Evolutionary conservation across 1,139 yeast genomes (phyloP).

Genomic region (Nakaseomyces kungkrabaensis): DNA sequence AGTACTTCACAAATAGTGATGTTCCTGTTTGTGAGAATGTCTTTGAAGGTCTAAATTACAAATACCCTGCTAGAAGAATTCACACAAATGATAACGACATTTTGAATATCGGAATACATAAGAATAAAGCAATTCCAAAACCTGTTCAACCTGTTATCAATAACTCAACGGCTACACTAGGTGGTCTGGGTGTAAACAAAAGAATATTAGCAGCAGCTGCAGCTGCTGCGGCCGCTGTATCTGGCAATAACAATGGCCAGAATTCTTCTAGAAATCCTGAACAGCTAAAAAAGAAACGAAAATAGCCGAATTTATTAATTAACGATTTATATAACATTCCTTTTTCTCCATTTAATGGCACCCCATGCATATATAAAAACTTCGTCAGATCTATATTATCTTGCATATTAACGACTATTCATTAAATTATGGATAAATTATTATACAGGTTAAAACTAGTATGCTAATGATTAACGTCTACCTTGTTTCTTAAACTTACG

Average conservation of each 20-base stretch:
- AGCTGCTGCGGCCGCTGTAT: slow-evolving; percentile 31
- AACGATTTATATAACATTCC: slow-evolving; percentile 3
- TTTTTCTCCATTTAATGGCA: neutral
- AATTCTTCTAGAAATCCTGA: slow-evolving; percentile 17
- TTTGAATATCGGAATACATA: slow-evolving; percentile 22
- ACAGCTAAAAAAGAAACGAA: slow-evolving; percentile 25
- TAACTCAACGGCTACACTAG: slow-evolving; percentile 19
- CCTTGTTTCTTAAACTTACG: neutral
- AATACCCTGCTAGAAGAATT: slow-evolving; percentile 64
- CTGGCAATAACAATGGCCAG: slow-evolving; percentile 18
- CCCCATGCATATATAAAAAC: neutral
- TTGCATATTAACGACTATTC: neutral
- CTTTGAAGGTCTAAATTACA: slow-evolving; percentile 51
- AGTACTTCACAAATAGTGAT: slow-evolving; percentile 48
- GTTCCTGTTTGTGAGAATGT: slow-evolving; percentile 65
- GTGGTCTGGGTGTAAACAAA: slow-evolving; percentile 29
- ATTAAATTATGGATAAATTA: neutral
- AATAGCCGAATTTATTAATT: slow-evolving; percentile 7
- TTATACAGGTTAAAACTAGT: neutral
- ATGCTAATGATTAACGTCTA: neutral
- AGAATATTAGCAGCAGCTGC: slow-evolving; percentile 30
- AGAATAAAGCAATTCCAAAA: slow-evolving; percentile 15
- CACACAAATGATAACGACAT: slow-evolving; percentile 73
- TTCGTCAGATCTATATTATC: neutral
- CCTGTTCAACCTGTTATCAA: slow-evolving; percentile 17